phyloP scores from a whole-genome alignment of 2,329 filamentous ascomycete species.

The Neurospora crassa region DNA sequence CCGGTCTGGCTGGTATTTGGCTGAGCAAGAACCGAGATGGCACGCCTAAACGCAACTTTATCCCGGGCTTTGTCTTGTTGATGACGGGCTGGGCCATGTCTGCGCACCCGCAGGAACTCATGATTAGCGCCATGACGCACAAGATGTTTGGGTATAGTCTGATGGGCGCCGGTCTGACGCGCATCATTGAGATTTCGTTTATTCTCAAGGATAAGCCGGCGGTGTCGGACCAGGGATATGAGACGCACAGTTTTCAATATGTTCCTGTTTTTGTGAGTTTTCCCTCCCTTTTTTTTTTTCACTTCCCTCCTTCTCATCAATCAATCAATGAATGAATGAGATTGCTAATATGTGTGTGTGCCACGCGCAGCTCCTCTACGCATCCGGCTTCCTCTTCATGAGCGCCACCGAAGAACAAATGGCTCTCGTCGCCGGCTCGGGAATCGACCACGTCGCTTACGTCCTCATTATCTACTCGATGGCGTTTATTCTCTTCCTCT shows the following conservation, averaged over 20 bases:
- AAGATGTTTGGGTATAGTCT: constrained; percentile 87
- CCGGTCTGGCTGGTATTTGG: constrained; percentile 86
- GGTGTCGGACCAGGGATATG: constrained; percentile 55
- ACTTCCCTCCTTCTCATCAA: too few species aligned
- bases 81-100: constrained; percentile 96
- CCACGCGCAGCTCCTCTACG: constrained; percentile 59
- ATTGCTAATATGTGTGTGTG: too few species aligned
- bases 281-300: background rate
- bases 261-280: constrained; percentile 47
- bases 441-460: constrained; percentile 84
- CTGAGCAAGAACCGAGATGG: constrained; percentile 77
- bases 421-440: constrained; percentile 59
- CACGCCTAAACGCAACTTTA: constrained; percentile 80
- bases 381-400: constrained; percentile 95
- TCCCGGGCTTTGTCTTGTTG: constrained; percentile 83
- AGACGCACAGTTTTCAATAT: constrained; percentile 54
- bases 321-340: too few species aligned
- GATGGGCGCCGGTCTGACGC: constrained; percentile 76
- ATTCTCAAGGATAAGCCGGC: constrained; percentile 64
- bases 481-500: constrained; percentile 84
- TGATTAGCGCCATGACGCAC: constrained; percentile 81
- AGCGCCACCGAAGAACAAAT: constrained; percentile 96
- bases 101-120: constrained; percentile 73
- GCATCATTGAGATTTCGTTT: constrained; percentile 88
- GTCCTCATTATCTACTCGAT: constrained; percentile 85